A percentile compares a stretch with the other conserved stretches of the same genome.
Conservation (phyloP, 495 filamentous ascomycete genomes). For the Lindgomyces ingoldianus region DNA sequence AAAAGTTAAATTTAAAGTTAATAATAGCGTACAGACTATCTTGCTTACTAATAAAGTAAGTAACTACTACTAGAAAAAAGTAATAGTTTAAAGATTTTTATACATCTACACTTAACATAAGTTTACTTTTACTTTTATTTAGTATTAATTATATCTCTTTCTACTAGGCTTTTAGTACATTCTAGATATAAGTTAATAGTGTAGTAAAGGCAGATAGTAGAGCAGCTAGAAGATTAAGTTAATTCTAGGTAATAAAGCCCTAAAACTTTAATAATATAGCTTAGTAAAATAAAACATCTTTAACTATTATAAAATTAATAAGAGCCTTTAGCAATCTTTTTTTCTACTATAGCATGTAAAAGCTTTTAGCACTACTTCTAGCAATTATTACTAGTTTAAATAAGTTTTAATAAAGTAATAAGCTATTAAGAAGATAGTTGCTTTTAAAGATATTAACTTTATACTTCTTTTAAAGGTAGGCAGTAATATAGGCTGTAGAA, state of each 20-base stretch:
- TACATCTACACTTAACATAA: slow-evolving; percentile 2
- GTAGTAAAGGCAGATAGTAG: background rate
- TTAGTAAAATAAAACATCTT: background rate
- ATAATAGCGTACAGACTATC: background rate
- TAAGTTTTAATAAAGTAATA: background rate
- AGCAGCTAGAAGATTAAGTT: background rate
- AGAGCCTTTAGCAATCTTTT: background rate
- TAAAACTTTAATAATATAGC: background rate
- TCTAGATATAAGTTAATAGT: background rate
- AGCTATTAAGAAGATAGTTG: background rate
- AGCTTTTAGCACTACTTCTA: background rate
- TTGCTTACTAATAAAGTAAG: slow-evolving; percentile 2
- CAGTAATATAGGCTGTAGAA: background rate
- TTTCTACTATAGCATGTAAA: background rate
- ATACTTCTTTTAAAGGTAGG: background rate
- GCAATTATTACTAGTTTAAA: background rate
- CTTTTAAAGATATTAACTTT: background rate
- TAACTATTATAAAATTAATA: background rate
- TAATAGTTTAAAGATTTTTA: slow-evolving; percentile 1
- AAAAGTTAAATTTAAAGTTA: background rate
- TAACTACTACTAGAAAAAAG: background rate
- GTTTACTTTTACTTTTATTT: background rate
- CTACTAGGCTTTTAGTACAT: background rate
- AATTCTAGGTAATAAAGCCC: background rate
- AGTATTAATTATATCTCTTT: background rate